Percentiles rank a stretch among this genome's conserved stretches.
Evolutionary conservation across 2,329 filamentous ascomycete genomes (phyloP).

Genomic region (Chrysosporium keratinophilum): DNA sequence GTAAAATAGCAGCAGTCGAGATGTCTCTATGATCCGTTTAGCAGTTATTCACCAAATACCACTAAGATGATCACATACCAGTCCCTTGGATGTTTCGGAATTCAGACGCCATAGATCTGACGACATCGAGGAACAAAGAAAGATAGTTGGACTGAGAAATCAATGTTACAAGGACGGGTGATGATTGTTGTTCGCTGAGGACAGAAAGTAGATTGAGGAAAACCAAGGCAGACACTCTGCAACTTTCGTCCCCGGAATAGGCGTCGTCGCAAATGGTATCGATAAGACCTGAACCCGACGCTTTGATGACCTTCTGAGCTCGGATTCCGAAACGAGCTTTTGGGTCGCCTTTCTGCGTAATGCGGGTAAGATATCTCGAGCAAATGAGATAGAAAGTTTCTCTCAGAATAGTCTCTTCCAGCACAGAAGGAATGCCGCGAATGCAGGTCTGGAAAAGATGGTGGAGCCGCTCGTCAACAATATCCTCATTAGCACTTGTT

Average conservation of each 20-base stretch:
- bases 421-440: slow-evolving; percentile 63
- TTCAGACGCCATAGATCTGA: slow-evolving; percentile 66
- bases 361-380: slow-evolving; percentile 64
- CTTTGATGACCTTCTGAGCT: slow-evolving; percentile 60
- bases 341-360: slow-evolving; percentile 23
- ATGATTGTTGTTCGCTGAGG: slow-evolving; percentile 60
- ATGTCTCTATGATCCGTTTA: slow-evolving; percentile 38
- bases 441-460: slow-evolving; percentile 84
- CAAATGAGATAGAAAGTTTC: slow-evolving; percentile 86
- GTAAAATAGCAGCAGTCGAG: slow-evolving; percentile 49
- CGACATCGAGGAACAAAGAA: slow-evolving; percentile 76
- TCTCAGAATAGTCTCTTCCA: slow-evolving; percentile 60
- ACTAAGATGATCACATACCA: slow-evolving; percentile 38
- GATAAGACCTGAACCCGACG: slow-evolving; percentile 69
- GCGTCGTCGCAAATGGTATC: slow-evolving; percentile 89
- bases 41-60: neutral
- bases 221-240: slow-evolving; percentile 75
- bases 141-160: slow-evolving; percentile 84
- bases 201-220: slow-evolving; percentile 69
- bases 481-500: slow-evolving; percentile 43
- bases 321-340: slow-evolving; percentile 22
- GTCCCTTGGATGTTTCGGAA: slow-evolving; percentile 49
- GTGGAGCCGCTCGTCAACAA: slow-evolving; percentile 79
- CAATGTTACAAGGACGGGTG: slow-evolving; percentile 63
- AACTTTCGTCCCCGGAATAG: slow-evolving; percentile 68